These are phyloP conservation scores for Chiua sp. DNA, from an alignment of 1,284 basidiomycete species.

Conservation along the genomic window DNA sequence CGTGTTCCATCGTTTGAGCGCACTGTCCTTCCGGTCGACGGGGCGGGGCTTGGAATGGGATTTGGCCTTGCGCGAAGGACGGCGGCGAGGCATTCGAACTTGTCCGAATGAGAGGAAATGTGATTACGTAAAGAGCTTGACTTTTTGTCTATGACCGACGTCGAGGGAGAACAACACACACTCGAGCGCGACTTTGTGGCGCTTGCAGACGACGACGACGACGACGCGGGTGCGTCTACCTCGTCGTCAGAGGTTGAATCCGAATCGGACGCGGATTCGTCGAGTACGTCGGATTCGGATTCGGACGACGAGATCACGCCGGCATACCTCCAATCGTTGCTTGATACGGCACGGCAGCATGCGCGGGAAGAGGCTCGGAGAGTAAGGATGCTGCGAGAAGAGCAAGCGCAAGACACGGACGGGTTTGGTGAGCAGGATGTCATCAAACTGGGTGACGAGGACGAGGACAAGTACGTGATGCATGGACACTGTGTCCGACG, in stretches of 20 bases:
- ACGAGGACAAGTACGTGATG: constrained; percentile 44
- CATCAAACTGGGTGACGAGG: constrained; percentile 48
- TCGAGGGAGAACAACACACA: constrained; percentile 53
- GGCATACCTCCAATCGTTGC: constrained; percentile 67
- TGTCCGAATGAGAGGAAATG: background rate
- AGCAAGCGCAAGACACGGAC: constrained; percentile 22
- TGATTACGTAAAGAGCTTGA: constrained; percentile 35
- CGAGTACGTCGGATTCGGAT: constrained; percentile 28
- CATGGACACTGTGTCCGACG: constrained; percentile 4
- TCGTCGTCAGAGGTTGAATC: constrained; percentile 13
- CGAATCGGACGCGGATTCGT: constrained; percentile 27
- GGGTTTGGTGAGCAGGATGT: constrained; percentile 48
- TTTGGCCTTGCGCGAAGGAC: constrained; percentile 22
- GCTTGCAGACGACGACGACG: constrained; percentile 18
- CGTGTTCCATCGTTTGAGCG: constrained; percentile 67
- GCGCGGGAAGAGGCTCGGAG: constrained; percentile 40
- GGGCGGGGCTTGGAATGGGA: constrained; percentile 44
- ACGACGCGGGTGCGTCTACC: too few species aligned
- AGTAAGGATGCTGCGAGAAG: constrained; percentile 30
- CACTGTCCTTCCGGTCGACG: constrained; percentile 54
- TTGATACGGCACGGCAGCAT: constrained; percentile 64
- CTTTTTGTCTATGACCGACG: constrained; percentile 21
- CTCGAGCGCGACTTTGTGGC: constrained; percentile 25
- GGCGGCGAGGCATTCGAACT: constrained; percentile 34
- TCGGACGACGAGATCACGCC: constrained; percentile 54